Percentiles rank a stretch among this genome's conserved stretches.
Conservation (phyloP, 1,284 basidiomycete species). For the Agaricales sp. region DNA sequence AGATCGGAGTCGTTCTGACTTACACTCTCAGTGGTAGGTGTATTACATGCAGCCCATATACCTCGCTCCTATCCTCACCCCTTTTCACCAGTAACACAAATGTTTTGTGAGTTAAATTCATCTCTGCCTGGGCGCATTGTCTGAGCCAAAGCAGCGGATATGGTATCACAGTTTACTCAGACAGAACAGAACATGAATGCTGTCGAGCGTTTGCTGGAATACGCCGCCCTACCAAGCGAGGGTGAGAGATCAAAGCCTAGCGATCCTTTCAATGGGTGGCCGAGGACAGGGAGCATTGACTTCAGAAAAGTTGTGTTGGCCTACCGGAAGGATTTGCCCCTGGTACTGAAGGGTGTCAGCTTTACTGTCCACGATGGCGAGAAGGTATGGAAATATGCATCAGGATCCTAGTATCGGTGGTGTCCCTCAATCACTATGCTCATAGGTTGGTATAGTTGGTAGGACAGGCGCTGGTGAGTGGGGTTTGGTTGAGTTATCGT, state of each 20-base stretch:
- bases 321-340: slow-evolving; percentile 64
- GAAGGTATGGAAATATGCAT: slow-evolving; percentile 39
- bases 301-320: slow-evolving; percentile 54
- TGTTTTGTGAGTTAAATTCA: slow-evolving; percentile 33
- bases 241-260: slow-evolving; percentile 28
- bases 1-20: slow-evolving; percentile 52
- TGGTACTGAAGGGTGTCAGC: slow-evolving; percentile 59
- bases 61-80: slow-evolving; percentile 3
- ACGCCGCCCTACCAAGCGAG: slow-evolving; percentile 42
- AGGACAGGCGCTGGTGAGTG: slow-evolving; percentile 51
- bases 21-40: slow-evolving; percentile 52
- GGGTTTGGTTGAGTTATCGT: background rate
- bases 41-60: background rate
- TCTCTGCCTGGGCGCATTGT: slow-evolving; percentile 1
- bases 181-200: slow-evolving; percentile 68
- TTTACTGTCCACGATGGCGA: slow-evolving; percentile 60
- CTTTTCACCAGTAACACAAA: slow-evolving; percentile 45
- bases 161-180: slow-evolving; percentile 45
- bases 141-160: slow-evolving; percentile 30
- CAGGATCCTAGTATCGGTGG: too few species aligned
- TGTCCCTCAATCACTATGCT: background rate
- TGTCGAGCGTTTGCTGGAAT: slow-evolving; percentile 55
- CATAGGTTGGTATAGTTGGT: slow-evolving; percentile 63
- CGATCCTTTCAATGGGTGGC: slow-evolving; percentile 60
- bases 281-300: slow-evolving; percentile 46